Percentiles rank a stretch among this genome's conserved stretches.
These are phyloP conservation scores for Arachis monticola DNA, from an alignment of 331 rosid species.

Conservation along the genomic window DNA sequence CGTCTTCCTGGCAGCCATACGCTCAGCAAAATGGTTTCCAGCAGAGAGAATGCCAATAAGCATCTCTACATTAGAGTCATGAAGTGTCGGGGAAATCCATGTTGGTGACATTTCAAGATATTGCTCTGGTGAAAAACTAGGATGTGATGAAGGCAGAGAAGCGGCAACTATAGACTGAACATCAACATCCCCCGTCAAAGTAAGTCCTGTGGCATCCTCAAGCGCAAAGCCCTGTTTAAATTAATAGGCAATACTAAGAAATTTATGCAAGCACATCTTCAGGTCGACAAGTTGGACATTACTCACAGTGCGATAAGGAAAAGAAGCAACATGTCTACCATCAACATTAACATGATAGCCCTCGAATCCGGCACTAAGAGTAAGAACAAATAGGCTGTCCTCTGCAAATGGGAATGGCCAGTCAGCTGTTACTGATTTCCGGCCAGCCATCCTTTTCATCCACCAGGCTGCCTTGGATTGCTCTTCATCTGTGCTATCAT, in stretches of 20 bases:
- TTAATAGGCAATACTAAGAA: slow-evolving; percentile 30
- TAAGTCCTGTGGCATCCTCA: slow-evolving; percentile 94
- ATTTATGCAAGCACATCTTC: slow-evolving; percentile 27
- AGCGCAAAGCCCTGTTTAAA: slow-evolving; percentile 79
- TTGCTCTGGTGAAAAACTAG: slow-evolving; percentile 73
- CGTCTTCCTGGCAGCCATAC: slow-evolving; percentile 95
- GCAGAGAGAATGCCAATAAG: slow-evolving; percentile 93
- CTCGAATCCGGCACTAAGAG: slow-evolving; percentile 91
- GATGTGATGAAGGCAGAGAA: slow-evolving; percentile 85
- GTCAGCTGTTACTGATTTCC: slow-evolving; percentile 66
- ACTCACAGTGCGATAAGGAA: slow-evolving; percentile 94
- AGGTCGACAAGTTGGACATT: slow-evolving; percentile 32
- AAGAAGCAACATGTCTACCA: slow-evolving; percentile 86
- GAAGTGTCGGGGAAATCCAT: slow-evolving; percentile 76
- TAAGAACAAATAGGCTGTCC: slow-evolving; percentile 81
- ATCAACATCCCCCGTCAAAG: slow-evolving; percentile 68
- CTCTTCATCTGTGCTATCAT: slow-evolving; percentile 52
- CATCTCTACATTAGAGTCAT: slow-evolving; percentile 57
- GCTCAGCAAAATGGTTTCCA: slow-evolving; percentile 94
- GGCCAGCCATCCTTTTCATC: slow-evolving; percentile 74
- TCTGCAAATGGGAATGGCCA: slow-evolving; percentile 90
- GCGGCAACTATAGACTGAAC: slow-evolving; percentile 76
- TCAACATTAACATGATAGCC: slow-evolving; percentile 90
- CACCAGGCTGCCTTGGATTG: slow-evolving; percentile 82
- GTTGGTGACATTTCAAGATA: slow-evolving; percentile 71